A percentile compares a stretch with the other conserved stretches of the same genome.
Evolutionary conservation across 768 basidiomycete genomes (phyloP).

Genomic region (Ramaria rubella): DNA sequence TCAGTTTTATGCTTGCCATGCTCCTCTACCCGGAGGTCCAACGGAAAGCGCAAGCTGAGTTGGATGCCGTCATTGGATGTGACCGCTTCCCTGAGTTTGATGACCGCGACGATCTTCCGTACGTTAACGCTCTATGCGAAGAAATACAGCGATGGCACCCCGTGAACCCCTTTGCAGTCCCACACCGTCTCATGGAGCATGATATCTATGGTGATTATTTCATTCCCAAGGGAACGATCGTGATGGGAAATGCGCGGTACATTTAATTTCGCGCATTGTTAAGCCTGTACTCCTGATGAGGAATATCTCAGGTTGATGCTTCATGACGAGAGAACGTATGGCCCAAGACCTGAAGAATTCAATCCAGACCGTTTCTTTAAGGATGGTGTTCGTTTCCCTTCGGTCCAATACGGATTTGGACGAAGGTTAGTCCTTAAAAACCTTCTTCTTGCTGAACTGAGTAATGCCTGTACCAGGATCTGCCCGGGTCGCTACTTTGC

Average conservation of each 20-base stretch:
- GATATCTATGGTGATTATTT: slow-evolving; percentile 25
- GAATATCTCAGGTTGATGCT: not conserved
- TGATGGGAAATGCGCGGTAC: slow-evolving; percentile 24
- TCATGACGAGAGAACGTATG: slow-evolving; percentile 17
- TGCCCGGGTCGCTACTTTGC: slow-evolving; percentile 54
- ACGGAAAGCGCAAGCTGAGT: not conserved
- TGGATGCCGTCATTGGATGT: not conserved
- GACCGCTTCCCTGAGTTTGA: not conserved
- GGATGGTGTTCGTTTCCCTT: not conserved
- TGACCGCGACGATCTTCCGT: not conserved
- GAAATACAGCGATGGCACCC: not conserved
- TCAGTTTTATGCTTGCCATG: slow-evolving; percentile 2
- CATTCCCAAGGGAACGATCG: slow-evolving; percentile 25
- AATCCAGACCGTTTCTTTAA: slow-evolving; percentile 12
- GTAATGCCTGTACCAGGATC: slow-evolving; percentile 22
- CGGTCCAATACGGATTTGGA: not conserved
- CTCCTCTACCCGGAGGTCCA: slow-evolving; percentile 4
- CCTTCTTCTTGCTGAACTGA: not conserved
- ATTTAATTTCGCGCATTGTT: no score
- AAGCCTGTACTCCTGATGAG: slow-evolving; percentile 12
- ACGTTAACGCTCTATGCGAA: not conserved
- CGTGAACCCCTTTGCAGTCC: slow-evolving; percentile 12
- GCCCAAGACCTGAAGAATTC: slow-evolving; percentile 11
- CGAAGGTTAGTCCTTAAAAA: not conserved
- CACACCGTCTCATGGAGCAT: slow-evolving; percentile 26